phyloP scores from a whole-genome alignment of 2,329 filamentous ascomycete genomes.

The Aspergillus pseudoglaucus region DNA sequence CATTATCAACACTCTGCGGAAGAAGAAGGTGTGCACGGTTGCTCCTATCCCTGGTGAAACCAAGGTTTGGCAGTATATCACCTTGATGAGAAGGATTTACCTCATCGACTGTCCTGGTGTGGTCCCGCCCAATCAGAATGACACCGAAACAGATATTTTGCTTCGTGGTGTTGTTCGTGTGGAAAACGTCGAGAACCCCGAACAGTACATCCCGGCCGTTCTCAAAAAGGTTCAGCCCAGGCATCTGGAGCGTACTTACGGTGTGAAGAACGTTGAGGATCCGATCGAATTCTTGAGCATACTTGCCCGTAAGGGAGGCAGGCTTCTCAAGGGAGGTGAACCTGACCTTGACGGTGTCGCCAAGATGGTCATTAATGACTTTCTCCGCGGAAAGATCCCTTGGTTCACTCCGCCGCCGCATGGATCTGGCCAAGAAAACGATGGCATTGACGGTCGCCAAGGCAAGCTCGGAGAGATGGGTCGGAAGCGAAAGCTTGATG shows the following conservation, averaged over 20 bases:
- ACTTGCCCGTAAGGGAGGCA: constrained; percentile 77
- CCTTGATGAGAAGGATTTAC: constrained; percentile 87
- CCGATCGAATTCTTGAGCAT: constrained; percentile 79
- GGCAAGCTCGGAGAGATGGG: constrained; percentile 79
- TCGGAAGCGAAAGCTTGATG: constrained; percentile 67
- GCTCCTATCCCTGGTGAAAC: constrained; percentile 95
- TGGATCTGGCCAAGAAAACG: constrained; percentile 44
- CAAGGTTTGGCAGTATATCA: constrained; percentile 97
- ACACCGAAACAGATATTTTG: constrained; percentile 80
- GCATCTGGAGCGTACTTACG: constrained; percentile 90
- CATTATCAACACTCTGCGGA: constrained; percentile 91
- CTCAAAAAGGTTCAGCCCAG: constrained; percentile 72
- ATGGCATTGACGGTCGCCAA: constrained; percentile 61
- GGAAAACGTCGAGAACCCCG: constrained; percentile 92
- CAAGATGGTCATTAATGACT: constrained; percentile 95
- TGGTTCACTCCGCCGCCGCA: constrained; percentile 85
- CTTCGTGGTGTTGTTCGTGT: constrained; percentile 87
- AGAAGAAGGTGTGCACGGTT: constrained; percentile 89
- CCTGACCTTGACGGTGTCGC: constrained; percentile 91
- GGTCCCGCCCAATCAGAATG: constrained; percentile 78
- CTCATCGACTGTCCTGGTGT: constrained; percentile 96
- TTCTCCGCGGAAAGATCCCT: constrained; percentile 87
- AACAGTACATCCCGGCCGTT: constrained; percentile 87
- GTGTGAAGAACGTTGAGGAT: constrained; percentile 70
- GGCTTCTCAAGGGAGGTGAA: constrained; percentile 85